Base-by-base conservation (phyloP, 116 monocot species). In the Cymodocea nodosa region DNA sequence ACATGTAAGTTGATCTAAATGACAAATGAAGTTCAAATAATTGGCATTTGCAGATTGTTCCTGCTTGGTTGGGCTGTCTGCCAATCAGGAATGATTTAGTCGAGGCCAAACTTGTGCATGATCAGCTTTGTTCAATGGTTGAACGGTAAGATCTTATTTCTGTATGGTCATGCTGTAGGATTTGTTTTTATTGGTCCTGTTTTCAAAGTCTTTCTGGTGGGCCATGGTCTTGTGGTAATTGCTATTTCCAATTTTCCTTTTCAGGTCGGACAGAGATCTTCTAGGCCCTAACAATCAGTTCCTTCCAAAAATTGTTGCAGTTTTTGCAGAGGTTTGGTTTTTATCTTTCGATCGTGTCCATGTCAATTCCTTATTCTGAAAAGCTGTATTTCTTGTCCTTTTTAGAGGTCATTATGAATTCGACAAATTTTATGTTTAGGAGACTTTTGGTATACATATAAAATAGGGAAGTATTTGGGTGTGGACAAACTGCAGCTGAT, bases 101-200 rank as follows among this genome's bases (percentile, higher is more conserved):
- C 59, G 94, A 94, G 67, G 94, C 94, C 68, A 94, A 94, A 77
- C 65, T 94, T 65, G 90, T 95, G 20, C 95, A 95, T 66, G 90
- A 90, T 57, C 90, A 84, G 35, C 83, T 95, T 36, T 90, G 90
- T 71, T 77, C 85, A 9, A 87, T 95, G 90, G 81, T 90, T 48
- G 95, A 95, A 73, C 87, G 90, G 95, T 95, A 75, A 80, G 23
- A 36, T 62, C 3, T 23, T n/a, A 52, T 0, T 35, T 34, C 52
- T 48, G 10, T 16, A 11, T 1, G 35, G 61, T 61, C 39, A 49
- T 48, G 12, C 6, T 22, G 17, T 52, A 37, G 54, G 37, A 13
- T 35, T 54, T 3, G 49, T 51, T 4, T 35, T 13, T 25, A 17
- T 36, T 68, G 30, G 0, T 51, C 50, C 23, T 7, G 0, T 44